phyloP scores from a whole-genome alignment of 2,329 filamentous ascomycete species.

The Stagonosporopsis chrysanthemi region DNA sequence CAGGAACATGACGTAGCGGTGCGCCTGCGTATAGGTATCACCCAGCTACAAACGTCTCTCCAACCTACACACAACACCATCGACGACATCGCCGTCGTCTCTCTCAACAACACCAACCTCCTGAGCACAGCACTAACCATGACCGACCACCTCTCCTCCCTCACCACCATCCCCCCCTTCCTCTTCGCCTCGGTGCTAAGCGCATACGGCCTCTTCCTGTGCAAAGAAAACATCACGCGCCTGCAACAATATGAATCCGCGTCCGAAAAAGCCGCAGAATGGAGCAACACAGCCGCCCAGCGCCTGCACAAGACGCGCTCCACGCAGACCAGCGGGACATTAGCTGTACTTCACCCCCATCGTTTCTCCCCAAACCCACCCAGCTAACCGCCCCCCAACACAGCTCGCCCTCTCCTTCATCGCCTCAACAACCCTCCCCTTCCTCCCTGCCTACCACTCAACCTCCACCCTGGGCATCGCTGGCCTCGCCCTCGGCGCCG shows the following conservation, averaged over 20 bases:
- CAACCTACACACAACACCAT: background rate
- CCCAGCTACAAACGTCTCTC: too few species aligned
- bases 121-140: background rate
- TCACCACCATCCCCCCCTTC: slow-evolving; percentile 25
- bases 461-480: slow-evolving; percentile 14
- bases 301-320: slow-evolving; percentile 46
- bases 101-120: background rate
- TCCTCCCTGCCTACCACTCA: slow-evolving; percentile 17
- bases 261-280: slow-evolving; percentile 48
- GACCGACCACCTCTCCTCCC: slow-evolving; percentile 1
- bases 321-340: slow-evolving; percentile 45
- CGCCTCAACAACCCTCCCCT: slow-evolving; percentile 28
- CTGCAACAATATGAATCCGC: slow-evolving; percentile 47
- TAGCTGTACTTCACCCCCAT: slow-evolving; percentile 37
- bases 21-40: too few species aligned
- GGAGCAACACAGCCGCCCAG: slow-evolving; percentile 42
- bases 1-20: slow-evolving; percentile 2
- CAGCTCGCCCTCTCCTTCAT: slow-evolving; percentile 37
- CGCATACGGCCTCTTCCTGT: slow-evolving; percentile 42
- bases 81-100: background rate
- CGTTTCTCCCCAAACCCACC: too few species aligned
- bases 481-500: slow-evolving; percentile 23
- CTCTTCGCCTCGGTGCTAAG: slow-evolving; percentile 33
- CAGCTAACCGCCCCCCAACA: background rate
- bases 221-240: slow-evolving; percentile 47